Base-by-base conservation (phyloP, 108 stramenopile species). In the Nitzschia palea region DNA sequence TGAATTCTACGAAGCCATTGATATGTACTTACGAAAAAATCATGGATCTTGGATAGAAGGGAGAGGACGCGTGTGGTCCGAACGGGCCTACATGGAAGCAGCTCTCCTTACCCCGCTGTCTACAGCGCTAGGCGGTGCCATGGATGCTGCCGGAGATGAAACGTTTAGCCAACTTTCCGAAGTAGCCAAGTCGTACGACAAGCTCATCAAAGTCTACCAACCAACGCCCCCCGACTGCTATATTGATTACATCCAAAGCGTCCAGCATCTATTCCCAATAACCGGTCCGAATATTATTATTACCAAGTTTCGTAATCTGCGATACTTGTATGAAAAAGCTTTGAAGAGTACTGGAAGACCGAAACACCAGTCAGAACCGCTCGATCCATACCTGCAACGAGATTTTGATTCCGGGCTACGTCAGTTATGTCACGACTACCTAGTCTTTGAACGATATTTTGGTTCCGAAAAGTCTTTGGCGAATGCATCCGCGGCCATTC, bases 1-100 rank as follows among this genome's bases (percentile, higher is more conserved):
- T 32, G 91, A 93, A 30, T 76, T 93, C 70, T 93, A 81, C 64
- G 88, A 88, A 37, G 84, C 78, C 32, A 67, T 82, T 10, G 88
- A 90, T 45, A 45, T 43, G 8, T 88, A 77, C 65, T 63, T 95
- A 32, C 62, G 66, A 34, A 77, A 86, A 44, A 67, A 78, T 30
- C 73, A 81, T 45, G 18, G 63, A 12, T 62, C 66, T 25, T 82
- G 78, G 80, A 34, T 63, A n/a, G 84, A 82, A 23, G 89, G 88
- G 9, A 78, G 83, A 62, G 65, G 71, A 1, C 27, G 51, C 4
- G 62, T 84, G 32, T 86, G 84, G 74, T 71, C 68, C 2, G 84
- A 94, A 52, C 75, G 83, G 9, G 81, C 84, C 35, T 29, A 53
- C 15, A 74, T 81, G 27, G 86, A 87, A 65, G 69, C 81, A n/a